A percentile compares a stretch with the other conserved stretches of the same genome.
Evolutionary conservation across 1,139 yeast species (phyloP).

Genomic region (Debaryomyces singareniensis): DNA sequence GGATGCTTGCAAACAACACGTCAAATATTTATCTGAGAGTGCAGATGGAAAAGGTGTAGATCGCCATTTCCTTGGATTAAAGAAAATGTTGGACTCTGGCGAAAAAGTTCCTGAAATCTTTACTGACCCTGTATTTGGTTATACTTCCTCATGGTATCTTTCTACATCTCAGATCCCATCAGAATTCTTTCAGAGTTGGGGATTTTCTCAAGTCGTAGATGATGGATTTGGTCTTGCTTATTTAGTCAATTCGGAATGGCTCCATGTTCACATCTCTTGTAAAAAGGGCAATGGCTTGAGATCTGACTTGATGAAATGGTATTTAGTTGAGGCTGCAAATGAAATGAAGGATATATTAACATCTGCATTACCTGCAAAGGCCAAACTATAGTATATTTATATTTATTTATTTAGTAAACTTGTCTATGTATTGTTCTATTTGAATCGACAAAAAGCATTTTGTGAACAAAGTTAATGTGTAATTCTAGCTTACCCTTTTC

Average conservation of each 20-base stretch:
- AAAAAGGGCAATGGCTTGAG: conserved; percentile 66
- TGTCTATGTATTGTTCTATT: conserved; percentile 2
- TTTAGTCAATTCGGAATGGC: conserved; percentile 80
- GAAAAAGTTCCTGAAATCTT: conserved; percentile 67
- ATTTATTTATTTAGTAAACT: conserved; percentile 1
- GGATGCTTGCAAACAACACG: conserved; percentile 71
- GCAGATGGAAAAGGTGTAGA: conserved; percentile 88
- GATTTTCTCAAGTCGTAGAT: conserved; percentile 94
- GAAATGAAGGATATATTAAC: conserved; percentile 67
- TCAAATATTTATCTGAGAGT: conserved; percentile 67
- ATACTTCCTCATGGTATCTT: conserved; percentile 79
- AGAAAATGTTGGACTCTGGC: conserved; percentile 58
- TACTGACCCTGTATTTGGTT: conserved; percentile 67
- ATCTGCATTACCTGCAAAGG: conserved; percentile 31
- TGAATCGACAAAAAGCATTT: conserved; percentile 10
- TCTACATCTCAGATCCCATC: conserved; percentile 89
- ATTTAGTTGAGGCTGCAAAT: conserved; percentile 71
- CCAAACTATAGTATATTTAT: conserved; percentile 20
- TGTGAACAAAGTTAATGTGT: conserved; percentile 4
- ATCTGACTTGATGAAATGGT: conserved; percentile 61
- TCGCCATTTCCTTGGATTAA: conserved; percentile 88
- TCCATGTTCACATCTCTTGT: conserved; percentile 81
- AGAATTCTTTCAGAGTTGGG: conserved; percentile 87
- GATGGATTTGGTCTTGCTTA: conserved; percentile 93
- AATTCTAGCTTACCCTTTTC: not conserved